Percentiles rank a stretch among this genome's conserved stretches.
These are phyloP conservation scores for Mortierella sp. DNA, from an alignment of 371 early-diverging fungal species.

Conservation along the genomic window DNA sequence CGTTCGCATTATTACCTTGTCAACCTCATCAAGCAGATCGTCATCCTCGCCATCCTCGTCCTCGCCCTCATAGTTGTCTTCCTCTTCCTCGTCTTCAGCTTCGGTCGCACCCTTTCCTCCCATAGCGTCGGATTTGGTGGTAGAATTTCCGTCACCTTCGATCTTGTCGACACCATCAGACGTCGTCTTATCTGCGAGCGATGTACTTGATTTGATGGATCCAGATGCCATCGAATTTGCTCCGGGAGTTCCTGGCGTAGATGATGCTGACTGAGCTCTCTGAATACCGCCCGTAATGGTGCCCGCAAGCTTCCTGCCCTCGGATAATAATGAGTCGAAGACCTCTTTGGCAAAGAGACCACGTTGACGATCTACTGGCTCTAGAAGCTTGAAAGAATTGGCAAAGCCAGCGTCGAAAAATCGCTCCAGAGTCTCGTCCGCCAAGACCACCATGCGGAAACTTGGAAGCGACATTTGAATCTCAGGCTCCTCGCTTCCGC, in stretches of 20 bases:
- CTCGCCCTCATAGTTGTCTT: conserved; percentile 36
- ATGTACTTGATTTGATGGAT: conserved; percentile 3
- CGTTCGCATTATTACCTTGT: conserved; percentile 35
- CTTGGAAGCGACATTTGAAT: conserved; percentile 62
- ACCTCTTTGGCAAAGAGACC: conserved; percentile 68
- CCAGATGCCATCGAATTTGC: conserved; percentile 13
- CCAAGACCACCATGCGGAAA: conserved; percentile 80
- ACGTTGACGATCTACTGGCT: conserved; percentile 72
- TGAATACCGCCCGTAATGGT: conserved; percentile 51
- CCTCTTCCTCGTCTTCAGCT: conserved; percentile 25
- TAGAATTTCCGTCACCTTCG: conserved; percentile 4
- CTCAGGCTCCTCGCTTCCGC: conserved; percentile 37
- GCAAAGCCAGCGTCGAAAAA: conserved; percentile 80
- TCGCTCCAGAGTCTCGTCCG: conserved; percentile 77
- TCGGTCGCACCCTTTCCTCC: conserved; percentile 4
- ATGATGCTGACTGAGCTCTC: conserved; percentile 9
- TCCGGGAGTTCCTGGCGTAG: conserved; percentile 11
- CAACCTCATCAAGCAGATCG: conserved; percentile 55
- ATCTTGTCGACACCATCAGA: neutral
- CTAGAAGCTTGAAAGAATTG: conserved; percentile 71
- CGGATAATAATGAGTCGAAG: conserved; percentile 67
- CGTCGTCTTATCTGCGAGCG: conserved; percentile 9
- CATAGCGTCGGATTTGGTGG: neutral
- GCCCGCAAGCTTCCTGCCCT: conserved; percentile 66
- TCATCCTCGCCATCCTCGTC: conserved; percentile 52